A percentile compares a stretch with the other conserved stretches of the same genome.
Evolutionary conservation across 176 grass and related monocot species (phyloP).

Genomic region (Bolboschoenus planiculmis): DNA sequence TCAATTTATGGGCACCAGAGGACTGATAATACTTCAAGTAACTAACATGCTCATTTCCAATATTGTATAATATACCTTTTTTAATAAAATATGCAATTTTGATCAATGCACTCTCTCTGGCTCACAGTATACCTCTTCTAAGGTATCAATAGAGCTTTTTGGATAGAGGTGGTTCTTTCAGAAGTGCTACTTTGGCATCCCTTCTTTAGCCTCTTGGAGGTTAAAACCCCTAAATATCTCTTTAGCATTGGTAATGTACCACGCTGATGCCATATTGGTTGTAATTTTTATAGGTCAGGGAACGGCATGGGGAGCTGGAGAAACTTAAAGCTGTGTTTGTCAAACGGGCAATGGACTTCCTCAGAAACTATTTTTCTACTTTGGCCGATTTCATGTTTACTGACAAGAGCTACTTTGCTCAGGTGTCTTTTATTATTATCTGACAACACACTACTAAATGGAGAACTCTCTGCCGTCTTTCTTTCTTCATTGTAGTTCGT

Average conservation of each 20-base stretch:
- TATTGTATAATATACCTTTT: neutral
- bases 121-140: neutral
- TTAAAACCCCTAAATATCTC: neutral
- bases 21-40: neutral
- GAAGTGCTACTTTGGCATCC: neutral
- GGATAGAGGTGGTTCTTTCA: neutral
- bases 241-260: neutral
- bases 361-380: constrained; percentile 89
- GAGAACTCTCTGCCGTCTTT: neutral
- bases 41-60: neutral
- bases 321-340: constrained; percentile 84
- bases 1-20: neutral
- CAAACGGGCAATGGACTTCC: constrained; percentile 81
- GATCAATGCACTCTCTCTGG: neutral
- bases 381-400: constrained; percentile 99
- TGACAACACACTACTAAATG: neutral
- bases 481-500: neutral
- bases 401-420: constrained; percentile 97
- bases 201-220: neutral
- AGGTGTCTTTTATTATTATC: constrained; percentile 44
- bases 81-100: neutral
- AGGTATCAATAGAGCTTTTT: neutral
- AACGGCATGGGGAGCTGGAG: constrained; percentile 70
- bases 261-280: neutral
- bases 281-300: constrained; percentile 51